Evolutionary conservation across 2,329 filamentous ascomycete species (phyloP).

Genomic region (Alternaria angustiovoidea): DNA sequence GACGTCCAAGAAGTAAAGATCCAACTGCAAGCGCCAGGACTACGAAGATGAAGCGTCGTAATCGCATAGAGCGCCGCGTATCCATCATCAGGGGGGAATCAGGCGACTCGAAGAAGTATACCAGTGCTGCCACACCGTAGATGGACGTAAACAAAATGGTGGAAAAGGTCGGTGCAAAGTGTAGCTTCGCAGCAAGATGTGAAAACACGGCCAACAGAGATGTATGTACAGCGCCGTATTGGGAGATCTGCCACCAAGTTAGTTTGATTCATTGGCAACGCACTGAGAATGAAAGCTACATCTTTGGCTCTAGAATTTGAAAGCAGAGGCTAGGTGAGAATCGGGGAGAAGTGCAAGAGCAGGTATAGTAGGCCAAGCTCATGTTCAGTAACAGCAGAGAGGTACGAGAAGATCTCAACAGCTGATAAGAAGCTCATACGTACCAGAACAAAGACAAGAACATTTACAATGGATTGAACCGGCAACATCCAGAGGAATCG

Average conservation of each 20-base stretch:
- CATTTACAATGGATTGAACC: constrained; percentile 35
- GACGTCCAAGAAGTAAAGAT: constrained; percentile 35
- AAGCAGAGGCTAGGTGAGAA: not conserved
- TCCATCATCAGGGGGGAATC: constrained; percentile 30
- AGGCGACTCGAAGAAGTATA: constrained; percentile 33
- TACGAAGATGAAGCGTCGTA: constrained; percentile 40
- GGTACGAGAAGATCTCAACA: not conserved
- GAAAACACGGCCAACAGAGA: constrained; percentile 41
- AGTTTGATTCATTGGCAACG: not conserved
- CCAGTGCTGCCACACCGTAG: constrained; percentile 33
- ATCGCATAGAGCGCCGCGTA: constrained; percentile 33
- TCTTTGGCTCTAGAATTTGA: not conserved
- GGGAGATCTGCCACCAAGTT: constrained; percentile 32
- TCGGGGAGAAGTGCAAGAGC: not conserved
- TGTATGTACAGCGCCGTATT: constrained; percentile 38
- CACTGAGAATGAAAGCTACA: not conserved
- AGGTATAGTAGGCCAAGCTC: not conserved
- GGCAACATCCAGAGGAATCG: constrained; percentile 39
- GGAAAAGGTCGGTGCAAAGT: constrained; percentile 31
- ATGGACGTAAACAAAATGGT: constrained; percentile 43
- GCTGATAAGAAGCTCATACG: constrained; percentile 7
- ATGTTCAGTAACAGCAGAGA: not conserved
- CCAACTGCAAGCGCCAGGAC: constrained; percentile 39
- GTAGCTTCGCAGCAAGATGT: constrained; percentile 39
- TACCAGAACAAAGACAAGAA: constrained; percentile 44